These are phyloP conservation scores for Didymella exigua DNA, from an alignment of 2,329 filamentous ascomycete species.

Conservation along the genomic window DNA sequence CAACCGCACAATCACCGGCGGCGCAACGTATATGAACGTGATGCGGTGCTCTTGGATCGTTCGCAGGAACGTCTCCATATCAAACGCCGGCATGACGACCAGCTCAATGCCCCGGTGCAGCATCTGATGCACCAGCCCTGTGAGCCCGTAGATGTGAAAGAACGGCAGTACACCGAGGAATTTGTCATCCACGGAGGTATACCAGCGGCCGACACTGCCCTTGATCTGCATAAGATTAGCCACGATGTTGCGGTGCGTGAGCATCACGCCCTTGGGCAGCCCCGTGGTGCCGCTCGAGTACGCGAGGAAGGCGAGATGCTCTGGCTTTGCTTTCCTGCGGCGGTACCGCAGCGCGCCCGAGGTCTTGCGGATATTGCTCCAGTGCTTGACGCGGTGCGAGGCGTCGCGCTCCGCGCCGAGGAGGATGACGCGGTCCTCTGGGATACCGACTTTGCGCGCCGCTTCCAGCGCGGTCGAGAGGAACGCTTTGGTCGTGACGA, in stretches of 20 bases:
- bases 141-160: constrained; percentile 88
- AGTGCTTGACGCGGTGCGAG: constrained; percentile 68
- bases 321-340: constrained; percentile 63
- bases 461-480: constrained; percentile 70
- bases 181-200: constrained; percentile 64
- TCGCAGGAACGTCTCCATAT: constrained; percentile 75
- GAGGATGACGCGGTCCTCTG: constrained; percentile 72
- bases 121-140: constrained; percentile 70
- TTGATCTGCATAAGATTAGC: constrained; percentile 80
- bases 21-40: constrained; percentile 80
- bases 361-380: constrained; percentile 69
- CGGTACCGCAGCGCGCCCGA: constrained; percentile 63
- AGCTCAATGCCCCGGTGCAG: constrained; percentile 70
- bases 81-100: constrained; percentile 77
- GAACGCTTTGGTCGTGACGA: constrained; percentile 73
- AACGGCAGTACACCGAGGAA: constrained; percentile 82
- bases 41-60: constrained; percentile 75
- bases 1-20: constrained; percentile 79
- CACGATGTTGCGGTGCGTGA: constrained; percentile 52
- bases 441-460: constrained; percentile 70
- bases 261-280: constrained; percentile 53
- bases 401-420: constrained; percentile 71
- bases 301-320: constrained; percentile 82
- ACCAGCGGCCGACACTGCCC: constrained; percentile 84
- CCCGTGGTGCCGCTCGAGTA: constrained; percentile 51